phyloP scores from a whole-genome alignment of 805 yeast species.

The Kodamaea lidongshanica region DNA sequence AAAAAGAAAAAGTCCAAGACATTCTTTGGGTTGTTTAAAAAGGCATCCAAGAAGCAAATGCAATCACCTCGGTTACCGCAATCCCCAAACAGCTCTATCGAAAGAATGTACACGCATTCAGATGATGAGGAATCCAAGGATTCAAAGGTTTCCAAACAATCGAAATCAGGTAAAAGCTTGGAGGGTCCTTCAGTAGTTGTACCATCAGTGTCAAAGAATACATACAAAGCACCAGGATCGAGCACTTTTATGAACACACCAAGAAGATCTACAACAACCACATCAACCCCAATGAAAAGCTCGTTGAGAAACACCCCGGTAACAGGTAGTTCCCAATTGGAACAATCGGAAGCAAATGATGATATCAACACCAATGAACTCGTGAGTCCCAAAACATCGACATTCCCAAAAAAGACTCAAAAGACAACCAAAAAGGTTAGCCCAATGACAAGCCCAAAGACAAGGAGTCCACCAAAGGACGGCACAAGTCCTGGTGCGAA shows the following conservation, averaged over 20 bases:
- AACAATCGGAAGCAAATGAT: conserved; percentile 2
- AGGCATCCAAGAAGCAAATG: conserved; percentile 13
- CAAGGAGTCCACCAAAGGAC: no score
- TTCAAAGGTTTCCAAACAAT: no score
- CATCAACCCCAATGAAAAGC: conserved; percentile 1
- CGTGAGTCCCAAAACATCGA: conserved; percentile 1
- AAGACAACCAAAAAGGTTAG: no score
- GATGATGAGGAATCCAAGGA: conserved; percentile 7
- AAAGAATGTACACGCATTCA: conserved; percentile 5
- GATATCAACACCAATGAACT: conserved; percentile 5
- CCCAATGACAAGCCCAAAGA: no score
- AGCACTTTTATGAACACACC: conserved; percentile 1
- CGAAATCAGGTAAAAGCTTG: no score
- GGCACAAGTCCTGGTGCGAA: no score
- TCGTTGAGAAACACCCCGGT: conserved; percentile 5
- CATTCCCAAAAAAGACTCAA: not conserved
- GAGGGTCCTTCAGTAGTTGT: no score
- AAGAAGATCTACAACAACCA: not conserved
- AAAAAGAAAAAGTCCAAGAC: conserved; percentile 22
- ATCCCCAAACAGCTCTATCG: conserved; percentile 11
- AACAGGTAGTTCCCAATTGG: conserved; percentile 1
- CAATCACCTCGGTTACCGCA: conserved; percentile 12
- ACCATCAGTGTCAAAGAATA: no score
- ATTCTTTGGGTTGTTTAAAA: conserved; percentile 32
- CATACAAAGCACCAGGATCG: no score